A percentile compares a stretch with the other conserved stretches of the same genome.
phyloP scores from a whole-genome alignment of 192 early-diverging fungal genomes.

The Backusella liffmaniae region DNA sequence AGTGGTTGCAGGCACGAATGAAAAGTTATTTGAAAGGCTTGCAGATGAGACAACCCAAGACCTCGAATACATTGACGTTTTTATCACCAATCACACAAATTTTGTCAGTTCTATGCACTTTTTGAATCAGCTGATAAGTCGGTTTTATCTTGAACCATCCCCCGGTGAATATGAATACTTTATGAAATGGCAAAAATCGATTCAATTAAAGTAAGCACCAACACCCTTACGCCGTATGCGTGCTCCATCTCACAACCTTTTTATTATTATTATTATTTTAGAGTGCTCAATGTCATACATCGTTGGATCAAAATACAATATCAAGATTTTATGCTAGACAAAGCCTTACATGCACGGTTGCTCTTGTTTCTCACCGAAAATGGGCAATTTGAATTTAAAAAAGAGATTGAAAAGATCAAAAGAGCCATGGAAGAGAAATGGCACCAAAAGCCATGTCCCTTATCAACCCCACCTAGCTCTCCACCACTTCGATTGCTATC shows the following conservation, averaged over 20 bases:
- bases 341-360: constrained; percentile 40
- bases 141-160: constrained; percentile 56
- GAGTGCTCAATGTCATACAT: constrained; percentile 56
- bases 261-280: constrained; percentile 22
- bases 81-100: constrained; percentile 56
- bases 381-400: constrained; percentile 37
- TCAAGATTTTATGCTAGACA: constrained; percentile 57
- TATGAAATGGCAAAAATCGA: background rate
- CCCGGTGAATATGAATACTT: constrained; percentile 42
- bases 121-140: constrained; percentile 53
- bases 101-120: constrained; percentile 58
- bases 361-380: constrained; percentile 48
- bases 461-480: constrained; percentile 24
- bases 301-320: constrained; percentile 64
- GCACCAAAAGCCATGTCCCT: background rate
- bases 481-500: background rate
- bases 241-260: background rate
- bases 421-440: background rate
- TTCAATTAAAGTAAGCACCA: background rate
- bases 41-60: constrained; percentile 69
- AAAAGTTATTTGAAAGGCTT: constrained; percentile 59
- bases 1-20: constrained; percentile 59
- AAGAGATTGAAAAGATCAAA: constrained; percentile 29
- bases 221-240: background rate
- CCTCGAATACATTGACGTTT: constrained; percentile 68